A percentile compares a stretch with the other conserved stretches of the same genome.
phyloP scores from a whole-genome alignment of 106 monocot genomes.

The Gastrodia elata region DNA sequence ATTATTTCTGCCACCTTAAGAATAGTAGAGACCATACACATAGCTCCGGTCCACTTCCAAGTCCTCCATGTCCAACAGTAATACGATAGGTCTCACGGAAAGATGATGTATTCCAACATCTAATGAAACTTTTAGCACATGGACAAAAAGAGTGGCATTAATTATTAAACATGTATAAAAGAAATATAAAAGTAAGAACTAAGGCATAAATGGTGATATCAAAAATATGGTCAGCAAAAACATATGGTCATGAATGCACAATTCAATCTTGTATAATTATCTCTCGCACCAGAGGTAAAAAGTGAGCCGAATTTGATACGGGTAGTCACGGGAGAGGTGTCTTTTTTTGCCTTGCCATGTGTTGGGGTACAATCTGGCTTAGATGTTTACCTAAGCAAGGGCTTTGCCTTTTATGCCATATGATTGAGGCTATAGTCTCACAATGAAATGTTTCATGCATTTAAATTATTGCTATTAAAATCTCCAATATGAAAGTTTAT shows the following conservation, averaged over 20 bases:
- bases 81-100: constrained; percentile 70
- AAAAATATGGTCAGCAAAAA: neutral
- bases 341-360: too few species aligned
- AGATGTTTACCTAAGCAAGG: too few species aligned
- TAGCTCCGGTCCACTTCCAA: constrained; percentile 54
- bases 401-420: too few species aligned
- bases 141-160: neutral
- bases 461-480: too few species aligned
- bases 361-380: too few species aligned
- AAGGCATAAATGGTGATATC: neutral
- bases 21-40: constrained; percentile 87
- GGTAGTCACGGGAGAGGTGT: too few species aligned
- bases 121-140: constrained; percentile 55
- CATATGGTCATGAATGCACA: neutral
- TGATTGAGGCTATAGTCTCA: too few species aligned
- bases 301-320: too few species aligned
- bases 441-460: too few species aligned
- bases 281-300: too few species aligned
- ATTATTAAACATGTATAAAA: neutral
- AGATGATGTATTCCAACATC: constrained; percentile 68
- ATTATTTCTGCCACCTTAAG: constrained; percentile 42
- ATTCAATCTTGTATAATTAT: neutral
- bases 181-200: neutral
- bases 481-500: too few species aligned
- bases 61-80: constrained; percentile 77